Evolutionary conservation across 148 eudicot species (phyloP), one percentile per base, ranked within the genome.

Genomic region (Fagopyrum homotropicum): DNA sequence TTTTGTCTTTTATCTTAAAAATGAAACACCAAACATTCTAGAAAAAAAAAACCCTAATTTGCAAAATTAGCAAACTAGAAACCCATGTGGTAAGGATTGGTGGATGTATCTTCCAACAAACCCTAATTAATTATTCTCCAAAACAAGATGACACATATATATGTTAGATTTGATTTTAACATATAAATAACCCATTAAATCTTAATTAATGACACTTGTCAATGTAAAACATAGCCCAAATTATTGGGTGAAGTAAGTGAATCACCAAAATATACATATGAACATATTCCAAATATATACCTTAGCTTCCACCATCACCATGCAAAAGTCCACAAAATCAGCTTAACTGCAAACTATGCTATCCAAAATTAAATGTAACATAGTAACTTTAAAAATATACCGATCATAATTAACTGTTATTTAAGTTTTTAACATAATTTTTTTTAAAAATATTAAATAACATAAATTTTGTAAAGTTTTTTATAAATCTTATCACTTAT

Each of bases 251-350:
- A 30, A 64, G 70, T 64, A 64, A 64, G 70, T 11, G 70, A 64
- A 64, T 64, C 45, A 7, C 45, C 70, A 64, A 64, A 64, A 64
- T 64, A 14, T 64, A 15, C 70, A 64, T 45, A 61, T 61, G 70
- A 10, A 63, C 8, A 6, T 57, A 57, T 57, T 8, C 59, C 44
- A 61, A 9, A 61, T 9, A 61, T 61, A 61, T 61, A 22, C 66
- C 45, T 4, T 29, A 22, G 26, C 46, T 30, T 22, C 30, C 63
- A 57, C 11, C 17, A 14, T 12, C n/a, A 51, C 56, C 12, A 51
- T 11, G n/a, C 57, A 52, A 6, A 52, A 52, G 57, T 14, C 57
- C n/a, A 15, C 19, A 6, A 52, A 52, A 52, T 49, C 52, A 49
- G 52, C 52, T 49, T 49, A 49, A 49, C 52, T 9, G 52, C 9